These are phyloP conservation scores for Collybiopsis luxurians DNA, from an alignment of 768 basidiomycete species.

Conservation along the genomic window DNA sequence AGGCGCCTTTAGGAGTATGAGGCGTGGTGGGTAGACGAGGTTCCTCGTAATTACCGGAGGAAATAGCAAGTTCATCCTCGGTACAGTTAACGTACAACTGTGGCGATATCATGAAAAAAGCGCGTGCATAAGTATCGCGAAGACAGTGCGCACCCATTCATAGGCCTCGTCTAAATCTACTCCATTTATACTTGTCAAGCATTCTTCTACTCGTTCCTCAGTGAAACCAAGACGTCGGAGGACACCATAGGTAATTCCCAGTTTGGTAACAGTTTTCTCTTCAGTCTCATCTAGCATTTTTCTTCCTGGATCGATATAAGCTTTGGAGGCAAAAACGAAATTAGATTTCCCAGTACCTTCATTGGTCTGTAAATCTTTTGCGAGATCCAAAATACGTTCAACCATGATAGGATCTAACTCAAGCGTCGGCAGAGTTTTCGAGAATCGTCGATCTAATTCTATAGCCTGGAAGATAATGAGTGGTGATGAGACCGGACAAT, in stretches of 20 bases:
- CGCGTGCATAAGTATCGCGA: not conserved
- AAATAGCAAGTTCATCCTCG: constrained; percentile 48
- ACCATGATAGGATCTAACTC: constrained; percentile 60
- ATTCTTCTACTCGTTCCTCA: constrained; percentile 67
- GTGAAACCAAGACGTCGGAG: constrained; percentile 76
- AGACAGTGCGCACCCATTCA: constrained; percentile 69
- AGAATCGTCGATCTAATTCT: constrained; percentile 76
- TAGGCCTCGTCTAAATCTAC: constrained; percentile 85
- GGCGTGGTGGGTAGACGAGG: constrained; percentile 27
- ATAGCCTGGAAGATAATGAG: constrained; percentile 49
- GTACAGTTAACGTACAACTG: constrained; percentile 68
- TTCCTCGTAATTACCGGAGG: constrained; percentile 9
- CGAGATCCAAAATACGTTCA: constrained; percentile 58
- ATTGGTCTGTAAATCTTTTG: constrained; percentile 29
- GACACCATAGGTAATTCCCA: constrained; percentile 81
- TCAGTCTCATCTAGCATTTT: constrained; percentile 51
- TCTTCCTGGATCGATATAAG: constrained; percentile 24
- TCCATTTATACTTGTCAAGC: constrained; percentile 59
- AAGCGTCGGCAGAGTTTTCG: constrained; percentile 58
- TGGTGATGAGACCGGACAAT: not conserved
- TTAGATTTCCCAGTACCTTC: constrained; percentile 18
- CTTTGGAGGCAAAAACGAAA: not conserved
- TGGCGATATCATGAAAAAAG: not conserved
- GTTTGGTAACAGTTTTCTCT: constrained; percentile 67
- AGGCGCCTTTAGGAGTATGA: constrained; percentile 7